Percentiles rank a stretch among this genome's conserved stretches.
Evolutionary conservation across 257 asterid genomes (phyloP).

Genomic region (Rehmannia glutinosa): DNA sequence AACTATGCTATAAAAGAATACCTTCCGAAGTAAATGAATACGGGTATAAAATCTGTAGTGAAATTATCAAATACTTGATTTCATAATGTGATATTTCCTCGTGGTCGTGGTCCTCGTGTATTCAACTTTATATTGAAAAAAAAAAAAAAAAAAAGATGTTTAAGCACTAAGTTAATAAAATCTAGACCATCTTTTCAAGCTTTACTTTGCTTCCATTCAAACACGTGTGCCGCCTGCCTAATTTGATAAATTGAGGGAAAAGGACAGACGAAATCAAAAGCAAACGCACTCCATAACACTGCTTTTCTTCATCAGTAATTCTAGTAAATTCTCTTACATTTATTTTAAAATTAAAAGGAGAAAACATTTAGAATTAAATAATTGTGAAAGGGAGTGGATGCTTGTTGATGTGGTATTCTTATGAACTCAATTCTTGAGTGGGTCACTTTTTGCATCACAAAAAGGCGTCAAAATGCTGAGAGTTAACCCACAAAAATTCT

Average conservation of each 20-base stretch:
- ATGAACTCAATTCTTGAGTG: no score
- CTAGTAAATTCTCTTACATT: background rate
- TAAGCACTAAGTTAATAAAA: background rate
- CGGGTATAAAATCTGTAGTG: no score
- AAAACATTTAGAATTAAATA: background rate
- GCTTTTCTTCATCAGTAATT: background rate
- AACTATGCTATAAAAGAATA: no score
- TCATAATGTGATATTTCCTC: background rate
- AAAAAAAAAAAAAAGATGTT: no score
- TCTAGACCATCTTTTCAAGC: background rate
- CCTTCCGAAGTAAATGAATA: no score
- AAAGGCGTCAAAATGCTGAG: no score
- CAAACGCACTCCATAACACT: background rate
- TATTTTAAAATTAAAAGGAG: no score
- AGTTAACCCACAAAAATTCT: no score
- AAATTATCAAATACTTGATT: background rate
- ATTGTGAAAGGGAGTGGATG: background rate
- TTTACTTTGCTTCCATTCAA: background rate
- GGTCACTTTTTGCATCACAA: no score
- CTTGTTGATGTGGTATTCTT: no score
- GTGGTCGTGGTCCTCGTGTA: background rate
- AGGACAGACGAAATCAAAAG: background rate
- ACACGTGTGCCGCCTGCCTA: slow-evolving; percentile 3
- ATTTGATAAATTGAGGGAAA: background rate
- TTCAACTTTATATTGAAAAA: background rate